Evolutionary conservation across 495 filamentous ascomycete genomes (phyloP), one percentile per base, ranked within the genome.

Genomic region (Extremus antarcticus): DNA sequence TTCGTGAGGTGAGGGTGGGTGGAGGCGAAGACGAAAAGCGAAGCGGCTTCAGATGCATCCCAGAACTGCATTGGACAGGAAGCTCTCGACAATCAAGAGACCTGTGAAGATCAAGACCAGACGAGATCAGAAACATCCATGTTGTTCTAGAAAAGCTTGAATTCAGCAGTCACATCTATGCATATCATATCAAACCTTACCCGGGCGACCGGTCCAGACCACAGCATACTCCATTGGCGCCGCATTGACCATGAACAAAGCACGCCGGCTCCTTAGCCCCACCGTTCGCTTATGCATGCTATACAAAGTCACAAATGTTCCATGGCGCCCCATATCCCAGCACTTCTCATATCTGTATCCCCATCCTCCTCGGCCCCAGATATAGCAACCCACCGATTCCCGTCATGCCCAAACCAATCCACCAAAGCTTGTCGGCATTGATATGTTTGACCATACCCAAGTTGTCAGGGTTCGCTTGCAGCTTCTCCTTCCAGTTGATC

Each of bases 321-420:
- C 35, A 9, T n/a, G n/a, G n/a, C n/a, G n/a, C 38, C 38, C n/a
- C n/a, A 9, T 40, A n/a, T n/a, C n/a, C 38, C 9, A n/a, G n/a
- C n/a, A 4, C 53, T 48, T 46, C 23, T 35, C 45, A 61, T 39
- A 61, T 46, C 58, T 49, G 45, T 1, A 61, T 43, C n/a, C 59
- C 59, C 59, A 62, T 62, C 59, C 59, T 55, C 55, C 59, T 22
- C 35, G 59, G 59, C 1, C 59, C 55, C 23, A 76, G 66, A 57
- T 79, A 79, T 25, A 71, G 63, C 25, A 76, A 59, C n/a, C 74
- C 72, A 9, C 86, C 84, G 25, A 84, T 59, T 13, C 78, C 77
- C n/a, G 78, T 85, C 72, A 85, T 73, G 47, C 78, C 68, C 11
- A 88, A 67, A 15, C 86, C 85, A 54, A 85, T 69, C 84, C 85